Conservation (phyloP, 257 asterid genomes). For the Solanum medicagineum region DNA sequence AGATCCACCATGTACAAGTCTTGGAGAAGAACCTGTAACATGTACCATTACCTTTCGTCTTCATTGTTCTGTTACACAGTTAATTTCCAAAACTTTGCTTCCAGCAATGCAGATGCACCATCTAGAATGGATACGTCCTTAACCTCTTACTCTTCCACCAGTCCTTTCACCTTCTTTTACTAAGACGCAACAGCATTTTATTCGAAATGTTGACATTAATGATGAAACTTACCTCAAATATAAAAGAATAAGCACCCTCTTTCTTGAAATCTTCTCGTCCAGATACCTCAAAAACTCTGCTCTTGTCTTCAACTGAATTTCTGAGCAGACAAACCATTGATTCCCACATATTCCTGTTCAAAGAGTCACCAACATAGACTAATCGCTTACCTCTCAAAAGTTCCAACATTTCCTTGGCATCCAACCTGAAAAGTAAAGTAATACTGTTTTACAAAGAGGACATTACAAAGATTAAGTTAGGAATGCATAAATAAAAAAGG, state of each 20-base stretch:
- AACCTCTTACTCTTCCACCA: background rate
- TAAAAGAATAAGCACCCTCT: conserved; percentile 79
- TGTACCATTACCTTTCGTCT: background rate
- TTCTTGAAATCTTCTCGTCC: conserved; percentile 83
- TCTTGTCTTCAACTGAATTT: conserved; percentile 51
- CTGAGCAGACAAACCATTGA: conserved; percentile 85
- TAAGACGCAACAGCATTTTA: background rate
- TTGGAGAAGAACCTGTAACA: background rate
- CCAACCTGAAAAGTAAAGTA: conserved; percentile 32
- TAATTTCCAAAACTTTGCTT: background rate
- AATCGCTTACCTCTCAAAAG: conserved; percentile 67
- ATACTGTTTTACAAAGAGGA: background rate
- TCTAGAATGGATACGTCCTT: background rate
- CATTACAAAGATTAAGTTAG: background rate
- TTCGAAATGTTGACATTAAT: background rate
- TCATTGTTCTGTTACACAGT: background rate
- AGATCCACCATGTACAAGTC: background rate
- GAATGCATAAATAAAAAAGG: background rate
- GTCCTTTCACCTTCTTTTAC: background rate
- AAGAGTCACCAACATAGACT: conserved; percentile 84
- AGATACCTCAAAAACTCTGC: conserved; percentile 69
- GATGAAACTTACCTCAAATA: conserved; percentile 52
- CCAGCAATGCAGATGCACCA: background rate
- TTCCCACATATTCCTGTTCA: conserved; percentile 98
- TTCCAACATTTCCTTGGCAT: conserved; percentile 75